These are phyloP conservation scores for Basipetospora chlamydospora DNA, from an alignment of 2,329 filamentous ascomycete species.

Conservation along the genomic window DNA sequence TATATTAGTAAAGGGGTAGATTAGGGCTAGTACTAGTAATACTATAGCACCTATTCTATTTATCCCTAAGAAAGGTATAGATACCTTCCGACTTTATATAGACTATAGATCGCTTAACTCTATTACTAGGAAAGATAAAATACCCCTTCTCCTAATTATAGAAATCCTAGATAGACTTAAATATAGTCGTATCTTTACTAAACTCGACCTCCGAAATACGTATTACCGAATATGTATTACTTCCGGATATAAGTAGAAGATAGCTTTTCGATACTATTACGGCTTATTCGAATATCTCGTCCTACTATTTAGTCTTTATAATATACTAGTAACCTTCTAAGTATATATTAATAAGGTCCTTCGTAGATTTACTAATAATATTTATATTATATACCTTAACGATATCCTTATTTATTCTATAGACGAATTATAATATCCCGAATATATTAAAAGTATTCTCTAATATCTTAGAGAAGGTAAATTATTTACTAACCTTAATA, in stretches of 20 bases:
- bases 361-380: conserved; percentile 8
- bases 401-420: neutral
- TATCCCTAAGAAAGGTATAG: too few relatives aligned
- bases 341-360: conserved; percentile 11
- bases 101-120: conserved; percentile 15
- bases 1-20: conserved; percentile 12
- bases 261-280: conserved; percentile 17
- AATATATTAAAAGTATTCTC: neutral
- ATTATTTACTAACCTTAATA: neutral
- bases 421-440: neutral
- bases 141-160: neutral
- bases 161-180: conserved; percentile 1
- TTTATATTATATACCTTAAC: conserved; percentile 7
- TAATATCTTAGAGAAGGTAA: neutral
- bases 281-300: conserved; percentile 19
- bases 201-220: conserved; percentile 9
- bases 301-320: conserved; percentile 14
- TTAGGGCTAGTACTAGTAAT: too few relatives aligned
- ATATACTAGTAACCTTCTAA: conserved; percentile 9
- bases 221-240: conserved; percentile 19
- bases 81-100: conserved; percentile 12
- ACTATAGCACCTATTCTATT: too few relatives aligned
- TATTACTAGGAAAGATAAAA: conserved; percentile 14
- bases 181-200: conserved; percentile 6
- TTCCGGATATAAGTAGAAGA: conserved; percentile 19